Evolutionary conservation across 805 yeast species (phyloP).

Genomic region (Cyberlindnera mrakii): DNA sequence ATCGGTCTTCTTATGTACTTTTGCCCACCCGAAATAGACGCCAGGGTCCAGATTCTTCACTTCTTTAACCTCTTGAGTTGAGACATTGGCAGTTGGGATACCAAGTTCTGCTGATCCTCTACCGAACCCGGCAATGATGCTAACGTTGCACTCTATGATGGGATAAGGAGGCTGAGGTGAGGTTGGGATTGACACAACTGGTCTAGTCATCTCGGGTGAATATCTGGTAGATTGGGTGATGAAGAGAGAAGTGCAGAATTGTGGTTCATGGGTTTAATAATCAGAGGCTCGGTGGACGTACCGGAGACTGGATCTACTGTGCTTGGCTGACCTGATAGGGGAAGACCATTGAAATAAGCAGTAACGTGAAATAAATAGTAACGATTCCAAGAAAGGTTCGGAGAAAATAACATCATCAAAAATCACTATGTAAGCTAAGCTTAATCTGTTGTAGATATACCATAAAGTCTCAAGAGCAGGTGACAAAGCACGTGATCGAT

Average conservation of each 20-base stretch:
- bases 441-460: no score
- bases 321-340: no score
- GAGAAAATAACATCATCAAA: no score
- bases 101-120: constrained; percentile 93
- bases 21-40: constrained; percentile 76
- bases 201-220: constrained; percentile 18
- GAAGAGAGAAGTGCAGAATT: not conserved
- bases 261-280: not conserved
- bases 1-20: constrained; percentile 5
- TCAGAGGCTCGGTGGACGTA: no score
- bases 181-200: constrained; percentile 30
- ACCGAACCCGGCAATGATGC: constrained; percentile 80
- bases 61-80: constrained; percentile 39
- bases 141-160: constrained; percentile 35
- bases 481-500: no score
- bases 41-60: constrained; percentile 56
- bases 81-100: constrained; percentile 91
- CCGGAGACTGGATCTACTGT: no score
- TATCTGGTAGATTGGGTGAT: not conserved
- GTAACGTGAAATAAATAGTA: no score
- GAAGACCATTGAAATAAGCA: no score
- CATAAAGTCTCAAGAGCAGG: no score
- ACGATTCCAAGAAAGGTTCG: no score
- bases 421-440: no score
- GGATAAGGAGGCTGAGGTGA: constrained; percentile 44